Base-by-base conservation (phyloP, 2,329 filamentous ascomycete genomes). In the Grosmannia serpens region DNA sequence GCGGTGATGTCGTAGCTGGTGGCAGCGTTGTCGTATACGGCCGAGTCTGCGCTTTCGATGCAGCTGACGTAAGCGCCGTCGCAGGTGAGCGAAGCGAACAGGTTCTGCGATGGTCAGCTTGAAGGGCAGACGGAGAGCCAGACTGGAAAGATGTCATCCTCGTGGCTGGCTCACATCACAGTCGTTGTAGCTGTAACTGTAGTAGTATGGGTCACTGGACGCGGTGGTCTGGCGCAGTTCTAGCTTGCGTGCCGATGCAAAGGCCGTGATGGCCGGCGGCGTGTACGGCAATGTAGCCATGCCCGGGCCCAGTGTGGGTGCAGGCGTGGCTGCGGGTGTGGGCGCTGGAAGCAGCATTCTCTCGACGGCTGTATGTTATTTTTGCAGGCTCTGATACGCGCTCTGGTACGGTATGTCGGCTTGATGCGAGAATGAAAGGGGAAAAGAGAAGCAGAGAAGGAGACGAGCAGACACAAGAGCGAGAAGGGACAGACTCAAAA, bases 51-150 rank as follows among this genome's bases (percentile, higher is more conserved):
- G 26, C 44, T 58, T 1, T 46, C 29, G 35, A 61, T n/a, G 41
- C 65, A 67, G 57, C 58, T 53, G 50, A 52, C 47, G 17, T 66
- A 57, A 46, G 60, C 59, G 58, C 26, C 62, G 15, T 62, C 58
- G 55, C 66, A 66, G n/a, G 58, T 49, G n/a, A 49, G n/a, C n/a
- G 46, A 46, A 13, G 4, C 38, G 17, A 58, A 33, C 6, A 41
- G 27, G 22, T 53, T 26, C 17, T 41, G 38, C 7, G 13, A 17
- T 13, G 3, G 38, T 41, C 15, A 41, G 38, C 35, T n/a, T n/a
- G n/a, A 13, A 3, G 38, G 3, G 4, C 38, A 20, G 13, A 35
- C 33, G 13, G 8, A 10, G 9, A 35, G 13, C 10, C 33, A 35
- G n/a, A n/a, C n/a, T n/a, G n/a, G n/a, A 35, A 35, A 13, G 2